These are phyloP conservation scores for Mortierella sp. DNA, from an alignment of 371 early-diverging fungal species.

Conservation along the genomic window DNA sequence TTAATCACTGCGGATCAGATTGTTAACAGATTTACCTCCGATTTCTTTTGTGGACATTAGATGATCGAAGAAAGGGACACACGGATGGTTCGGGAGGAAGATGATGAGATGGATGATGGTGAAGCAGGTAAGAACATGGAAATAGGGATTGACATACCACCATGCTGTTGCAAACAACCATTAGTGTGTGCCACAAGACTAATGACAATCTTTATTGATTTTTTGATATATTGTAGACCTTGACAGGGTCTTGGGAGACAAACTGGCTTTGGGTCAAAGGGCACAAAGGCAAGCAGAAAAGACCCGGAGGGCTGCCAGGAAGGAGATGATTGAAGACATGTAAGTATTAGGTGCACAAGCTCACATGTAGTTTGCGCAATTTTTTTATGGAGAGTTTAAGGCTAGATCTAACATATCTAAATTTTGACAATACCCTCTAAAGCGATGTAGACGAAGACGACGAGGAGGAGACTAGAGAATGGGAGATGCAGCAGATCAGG, in stretches of 20 bases:
- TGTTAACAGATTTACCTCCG: not conserved
- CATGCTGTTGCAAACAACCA: not conserved
- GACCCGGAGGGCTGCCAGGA: slow-evolving; percentile 60
- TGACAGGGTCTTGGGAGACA: slow-evolving; percentile 43
- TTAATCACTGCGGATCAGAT: not conserved
- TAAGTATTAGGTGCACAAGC: slow-evolving; percentile 25
- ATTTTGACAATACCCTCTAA: not conserved
- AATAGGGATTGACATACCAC: not conserved
- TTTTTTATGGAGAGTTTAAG: not conserved
- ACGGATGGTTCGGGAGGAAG: slow-evolving; percentile 51
- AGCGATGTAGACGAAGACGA: slow-evolving; percentile 66
- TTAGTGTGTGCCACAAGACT: not conserved
- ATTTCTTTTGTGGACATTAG: not conserved
- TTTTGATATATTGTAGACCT: slow-evolving; percentile 24
- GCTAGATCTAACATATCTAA: not conserved
- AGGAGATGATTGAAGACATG: slow-evolving; percentile 72
- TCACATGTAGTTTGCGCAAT: not conserved
- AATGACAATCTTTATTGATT: too few relatives aligned
- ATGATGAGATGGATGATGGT: slow-evolving; percentile 57
- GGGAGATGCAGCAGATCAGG: slow-evolving; percentile 79
- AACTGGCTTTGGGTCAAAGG: slow-evolving; percentile 40
- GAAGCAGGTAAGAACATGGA: slow-evolving; percentile 41
- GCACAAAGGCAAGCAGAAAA: slow-evolving; percentile 57
- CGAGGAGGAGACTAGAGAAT: slow-evolving; percentile 74
- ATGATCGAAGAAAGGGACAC: slow-evolving; percentile 37